Percentiles rank a stretch among this genome's conserved stretches.
Conservation (phyloP, 2,329 filamentous ascomycete species). For the Talaromyces amestolkiae region DNA sequence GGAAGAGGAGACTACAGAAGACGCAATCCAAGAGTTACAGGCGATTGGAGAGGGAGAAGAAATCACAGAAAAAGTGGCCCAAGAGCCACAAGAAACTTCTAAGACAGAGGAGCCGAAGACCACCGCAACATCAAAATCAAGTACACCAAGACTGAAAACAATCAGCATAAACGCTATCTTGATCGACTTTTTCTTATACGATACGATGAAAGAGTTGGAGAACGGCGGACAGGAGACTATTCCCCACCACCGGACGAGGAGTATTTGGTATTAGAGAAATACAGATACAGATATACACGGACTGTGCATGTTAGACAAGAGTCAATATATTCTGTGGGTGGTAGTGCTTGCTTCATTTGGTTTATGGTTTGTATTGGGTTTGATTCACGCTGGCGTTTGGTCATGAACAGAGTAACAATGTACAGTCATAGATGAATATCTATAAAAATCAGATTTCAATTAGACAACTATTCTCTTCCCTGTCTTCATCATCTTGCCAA, state of each 20-base stretch:
- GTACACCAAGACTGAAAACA: conserved; percentile 1
- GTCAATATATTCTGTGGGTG: background rate
- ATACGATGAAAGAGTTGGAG: conserved; percentile 86
- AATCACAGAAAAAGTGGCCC: conserved; percentile 2
- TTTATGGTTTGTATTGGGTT: background rate
- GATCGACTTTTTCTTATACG: conserved; percentile 97
- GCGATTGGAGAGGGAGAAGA: conserved; percentile 9
- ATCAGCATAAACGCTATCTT: conserved; percentile 76
- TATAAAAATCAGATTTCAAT: too few species aligned
- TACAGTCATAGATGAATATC: background rate
- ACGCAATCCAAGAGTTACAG: background rate
- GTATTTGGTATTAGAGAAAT: conserved; percentile 77
- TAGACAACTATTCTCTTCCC: background rate
- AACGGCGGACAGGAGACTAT: conserved; percentile 54
- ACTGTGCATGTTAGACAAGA: conserved; percentile 3
- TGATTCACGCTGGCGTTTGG: background rate
- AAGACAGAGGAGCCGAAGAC: background rate
- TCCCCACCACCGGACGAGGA: conserved; percentile 84
- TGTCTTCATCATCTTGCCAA: conserved; percentile 33
- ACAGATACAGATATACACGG: background rate
- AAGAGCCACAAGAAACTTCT: background rate
- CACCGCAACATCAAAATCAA: background rate
- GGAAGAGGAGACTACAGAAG: conserved; percentile 16
- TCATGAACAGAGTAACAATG: background rate
- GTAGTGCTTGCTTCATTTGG: background rate